A percentile compares a stretch with the other conserved stretches of the same genome.
These are phyloP conservation scores for Paecilomyces fulvus DNA, from an alignment of 2,329 filamentous ascomycete species.

Conservation along the genomic window DNA sequence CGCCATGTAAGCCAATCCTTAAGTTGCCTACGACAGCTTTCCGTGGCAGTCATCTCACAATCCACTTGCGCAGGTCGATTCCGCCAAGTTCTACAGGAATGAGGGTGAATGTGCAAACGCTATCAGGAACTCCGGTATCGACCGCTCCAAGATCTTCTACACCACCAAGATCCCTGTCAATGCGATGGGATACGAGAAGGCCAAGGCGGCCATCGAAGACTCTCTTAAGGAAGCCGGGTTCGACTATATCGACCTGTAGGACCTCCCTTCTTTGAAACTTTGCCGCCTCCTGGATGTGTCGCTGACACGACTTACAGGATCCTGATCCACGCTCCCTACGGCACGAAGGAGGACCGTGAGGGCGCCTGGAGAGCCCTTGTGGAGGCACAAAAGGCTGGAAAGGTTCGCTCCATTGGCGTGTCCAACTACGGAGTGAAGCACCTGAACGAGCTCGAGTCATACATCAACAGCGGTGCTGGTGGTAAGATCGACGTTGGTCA, in stretches of 20 bases:
- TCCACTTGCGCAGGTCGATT: conserved; percentile 41
- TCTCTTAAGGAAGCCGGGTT: conserved; percentile 56
- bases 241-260: conserved; percentile 58
- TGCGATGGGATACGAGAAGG: conserved; percentile 52
- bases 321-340: conserved; percentile 32
- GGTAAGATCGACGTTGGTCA: conserved; percentile 76
- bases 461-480: conserved; percentile 34
- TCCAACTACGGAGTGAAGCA: conserved; percentile 35
- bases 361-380: conserved; percentile 34
- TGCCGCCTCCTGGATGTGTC: background rate
- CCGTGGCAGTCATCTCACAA: background rate
- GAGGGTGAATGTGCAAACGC: conserved; percentile 48
- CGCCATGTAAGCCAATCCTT: conserved; percentile 41
- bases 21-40: background rate
- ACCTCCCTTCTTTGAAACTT: background rate
- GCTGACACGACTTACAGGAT: conserved; percentile 15
- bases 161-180: conserved; percentile 52
- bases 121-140: conserved; percentile 43
- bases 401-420: conserved; percentile 33
- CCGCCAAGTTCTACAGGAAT: conserved; percentile 50
- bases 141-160: conserved; percentile 52
- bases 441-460: conserved; percentile 32
- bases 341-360: conserved; percentile 27
- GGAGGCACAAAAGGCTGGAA: conserved; percentile 30
- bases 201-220: conserved; percentile 55